These are phyloP conservation scores for Malassezia arunalokei DNA, from an alignment of 1,284 basidiomycete species.

Conservation along the genomic window DNA sequence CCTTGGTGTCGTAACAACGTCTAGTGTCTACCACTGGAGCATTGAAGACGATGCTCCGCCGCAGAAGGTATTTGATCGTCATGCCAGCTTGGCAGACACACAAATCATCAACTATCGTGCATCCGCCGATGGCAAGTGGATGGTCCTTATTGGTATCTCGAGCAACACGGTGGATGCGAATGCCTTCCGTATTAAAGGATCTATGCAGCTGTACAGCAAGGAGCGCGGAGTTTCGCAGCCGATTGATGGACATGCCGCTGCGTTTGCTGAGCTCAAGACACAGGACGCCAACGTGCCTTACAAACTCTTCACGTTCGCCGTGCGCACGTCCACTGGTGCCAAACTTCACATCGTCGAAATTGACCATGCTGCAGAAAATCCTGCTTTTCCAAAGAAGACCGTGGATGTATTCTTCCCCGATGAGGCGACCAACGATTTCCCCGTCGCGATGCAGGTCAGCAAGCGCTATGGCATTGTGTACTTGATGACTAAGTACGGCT, in stretches of 20 bases:
- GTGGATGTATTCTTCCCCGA: conserved; percentile 99
- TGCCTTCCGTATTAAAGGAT: conserved; percentile 48
- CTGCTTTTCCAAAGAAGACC: conserved; percentile 92
- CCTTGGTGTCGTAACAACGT: conserved; percentile 89
- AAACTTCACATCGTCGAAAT: conserved; percentile 99
- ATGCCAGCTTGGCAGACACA: conserved; percentile 78
- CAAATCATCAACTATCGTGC: conserved; percentile 99
- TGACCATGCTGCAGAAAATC: conserved; percentile 86
- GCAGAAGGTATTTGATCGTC: conserved; percentile 90
- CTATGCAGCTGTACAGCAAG: conserved; percentile 91
- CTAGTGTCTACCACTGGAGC: conserved; percentile 87
- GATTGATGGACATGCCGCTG: conserved; percentile 95
- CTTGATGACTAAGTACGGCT: conserved; percentile 96
- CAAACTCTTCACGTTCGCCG: conserved; percentile 91
- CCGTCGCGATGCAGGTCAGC: conserved; percentile 99
- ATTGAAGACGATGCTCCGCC: conserved; percentile 61
- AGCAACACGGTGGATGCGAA: conserved; percentile 67
- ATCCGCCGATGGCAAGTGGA: conserved; percentile 88
- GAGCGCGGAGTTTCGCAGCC: conserved; percentile 86
- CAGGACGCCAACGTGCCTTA: conserved; percentile 33
- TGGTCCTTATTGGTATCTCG: conserved; percentile 88
- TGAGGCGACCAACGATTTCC: conserved; percentile 96
- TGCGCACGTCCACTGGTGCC: conserved; percentile 85
- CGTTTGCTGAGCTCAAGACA: conserved; percentile 75
- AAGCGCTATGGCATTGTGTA: conserved; percentile 94